Percentiles rank a stretch among this genome's conserved stretches.
These are phyloP conservation scores for Remersonia thermophila DNA, from an alignment of 2,329 filamentous ascomycete species.

Conservation along the genomic window DNA sequence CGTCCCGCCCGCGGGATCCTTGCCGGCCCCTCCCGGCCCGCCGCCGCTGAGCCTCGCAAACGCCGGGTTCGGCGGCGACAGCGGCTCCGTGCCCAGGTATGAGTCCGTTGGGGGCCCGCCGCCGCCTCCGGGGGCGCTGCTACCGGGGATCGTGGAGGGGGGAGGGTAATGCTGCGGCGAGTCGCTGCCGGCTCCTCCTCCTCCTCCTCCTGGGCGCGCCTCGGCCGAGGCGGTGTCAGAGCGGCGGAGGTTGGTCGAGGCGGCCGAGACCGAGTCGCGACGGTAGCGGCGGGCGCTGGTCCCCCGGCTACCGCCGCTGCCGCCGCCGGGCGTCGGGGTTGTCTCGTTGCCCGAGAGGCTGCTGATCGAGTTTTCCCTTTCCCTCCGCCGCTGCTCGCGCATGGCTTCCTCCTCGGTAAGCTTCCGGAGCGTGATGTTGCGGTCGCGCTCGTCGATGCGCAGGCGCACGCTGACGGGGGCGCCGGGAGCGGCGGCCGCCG, in stretches of 20 bases:
- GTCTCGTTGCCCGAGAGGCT: conserved; percentile 46
- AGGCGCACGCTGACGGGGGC: conserved; percentile 44
- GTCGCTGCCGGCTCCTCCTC: too few species aligned
- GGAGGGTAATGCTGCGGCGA: too few species aligned
- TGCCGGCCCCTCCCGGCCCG: conserved; percentile 31
- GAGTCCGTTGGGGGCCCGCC: conserved; percentile 4
- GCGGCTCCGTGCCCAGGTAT: conserved; percentile 18
- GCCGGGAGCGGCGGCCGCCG: conserved; percentile 20
- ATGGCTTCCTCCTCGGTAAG: conserved; percentile 47
- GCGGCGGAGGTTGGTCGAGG: not conserved
- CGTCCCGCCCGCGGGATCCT: conserved; percentile 24
- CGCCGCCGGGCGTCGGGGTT: conserved; percentile 25
- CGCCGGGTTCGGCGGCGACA: conserved; percentile 44
- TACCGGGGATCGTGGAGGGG: too few species aligned
- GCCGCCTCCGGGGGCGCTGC: not conserved
- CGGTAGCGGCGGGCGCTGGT: conserved; percentile 34
- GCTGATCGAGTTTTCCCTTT: conserved; percentile 39
- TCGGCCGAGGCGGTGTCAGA: too few species aligned
- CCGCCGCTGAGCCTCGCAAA: conserved; percentile 39
- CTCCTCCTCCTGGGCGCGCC: too few species aligned
- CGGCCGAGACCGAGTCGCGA: conserved; percentile 33
- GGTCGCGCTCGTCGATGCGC: conserved; percentile 46
- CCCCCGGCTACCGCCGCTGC: not conserved
- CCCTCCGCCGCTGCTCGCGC: conserved; percentile 23
- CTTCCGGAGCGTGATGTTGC: conserved; percentile 48